Evolutionary conservation across 495 filamentous ascomycete genomes (phyloP), one percentile per base, ranked within the genome.

Genomic region (Articulospora tetracladia): DNA sequence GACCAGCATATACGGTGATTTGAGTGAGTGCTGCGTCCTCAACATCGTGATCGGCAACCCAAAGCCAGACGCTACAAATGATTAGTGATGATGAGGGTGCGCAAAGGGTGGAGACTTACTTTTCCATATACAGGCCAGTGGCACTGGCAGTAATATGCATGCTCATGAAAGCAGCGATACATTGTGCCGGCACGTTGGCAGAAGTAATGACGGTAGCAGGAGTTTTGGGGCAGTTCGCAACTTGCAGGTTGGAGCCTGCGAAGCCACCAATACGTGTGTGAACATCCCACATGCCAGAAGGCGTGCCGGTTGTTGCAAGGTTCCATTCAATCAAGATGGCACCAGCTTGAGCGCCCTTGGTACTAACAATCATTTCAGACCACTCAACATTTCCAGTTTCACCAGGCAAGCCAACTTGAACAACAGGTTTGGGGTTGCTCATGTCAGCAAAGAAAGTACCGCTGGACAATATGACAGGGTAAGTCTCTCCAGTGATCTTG

Each of bases 41-140:
- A 10, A 91, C 71, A 60, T 93, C 89, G 68, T 91, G 89, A 64
- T 91, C 89, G 1, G 86, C 86, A 0, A 81, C 81, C 87, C 88
- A 87, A 19, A 86, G 60, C 87, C 86, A 88, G 34, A 74, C 39
- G 39, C 39, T 44, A 17, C 3, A 44, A 3, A 44, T 44, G 39
- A n/a, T 44, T 44, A 44, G 39, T 44, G 11, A 8, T 3, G 17
- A 7, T 7, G 17, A 44, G 39, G 11, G 3, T 11, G 39, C 3
- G 11, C 3, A 15, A 19, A 44, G 3, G 39, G 39, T 7, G 39
- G n/a, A 17, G 11, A n/a, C 39, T 44, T 44, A 74, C 67, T 90
- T 91, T 73, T 91, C 87, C 64, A 86, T 59, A 67, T 88, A 89
- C 15, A 84, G 63, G 2, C 70, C 70, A 1, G 76, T 72, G 0